Evolutionary conservation across 2,329 filamentous ascomycete genomes (phyloP), one percentile per base, ranked within the genome.

Genomic region (Diaporthe eres): DNA sequence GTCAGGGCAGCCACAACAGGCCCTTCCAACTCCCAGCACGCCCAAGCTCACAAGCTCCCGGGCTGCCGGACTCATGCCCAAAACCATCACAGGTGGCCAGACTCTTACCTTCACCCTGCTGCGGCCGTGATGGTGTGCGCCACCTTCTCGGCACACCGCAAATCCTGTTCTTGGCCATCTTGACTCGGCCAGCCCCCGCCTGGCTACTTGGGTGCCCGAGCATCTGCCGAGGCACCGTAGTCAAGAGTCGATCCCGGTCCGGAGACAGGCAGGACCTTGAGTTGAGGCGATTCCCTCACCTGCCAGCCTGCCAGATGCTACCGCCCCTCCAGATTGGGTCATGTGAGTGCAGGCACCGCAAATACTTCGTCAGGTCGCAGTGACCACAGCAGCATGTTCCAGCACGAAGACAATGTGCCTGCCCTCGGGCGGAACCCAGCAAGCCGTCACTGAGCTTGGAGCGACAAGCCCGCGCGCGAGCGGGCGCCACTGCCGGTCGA

Each of bases 401-500:
- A 57, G 28, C 28, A 19, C 2, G 15, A 34, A 2, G 15, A 57
- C 7, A 3, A 8, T 34, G 53, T 57, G 28, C 28, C 28, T 57
- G 25, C 12, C 13, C 25, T 22, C 17, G 6, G 28, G 15, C n/a
- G 25, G 25, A 19, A 34, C 31, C 15, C 55, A 63, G n/a, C 37
- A 44, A 17, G 60, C n/a, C n/a, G 28, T 42, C 60, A 31, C 60
- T 17, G n/a, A 22, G 15, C 37, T 31, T 47, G 39, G 60, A 42
- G 22, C 57, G 22, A 22, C 31, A 34, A 39, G 31, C 22, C 10
- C 19, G 28, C 34, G 22, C 3, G 57, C 57, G 57, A 42, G 57
- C 34, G 34, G 25, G 60, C 60, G 60, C 61, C 61, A 65, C 42
- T 65, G 42, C 61, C 60, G 60, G 60, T 65, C 39, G 39, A 65